A percentile compares a stretch with the other conserved stretches of the same genome.
These are phyloP conservation scores for Erysimum cheiri DNA, from an alignment of 441 rosid genomes.

Conservation along the genomic window DNA sequence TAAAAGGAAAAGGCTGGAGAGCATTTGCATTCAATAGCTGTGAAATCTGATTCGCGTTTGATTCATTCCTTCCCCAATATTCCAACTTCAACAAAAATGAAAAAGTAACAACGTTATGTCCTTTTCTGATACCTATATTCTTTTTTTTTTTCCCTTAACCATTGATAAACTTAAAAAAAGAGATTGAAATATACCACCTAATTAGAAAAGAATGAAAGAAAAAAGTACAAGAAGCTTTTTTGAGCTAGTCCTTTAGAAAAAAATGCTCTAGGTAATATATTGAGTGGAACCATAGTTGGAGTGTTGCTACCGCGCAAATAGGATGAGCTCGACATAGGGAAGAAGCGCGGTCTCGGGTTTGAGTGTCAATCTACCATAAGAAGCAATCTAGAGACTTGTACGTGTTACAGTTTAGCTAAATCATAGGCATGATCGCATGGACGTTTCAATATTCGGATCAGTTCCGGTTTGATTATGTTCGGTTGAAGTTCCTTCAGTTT, in stretches of 20 bases:
- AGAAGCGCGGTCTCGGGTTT: background rate
- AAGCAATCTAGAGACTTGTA: background rate
- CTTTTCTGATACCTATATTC: background rate
- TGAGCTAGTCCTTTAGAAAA: background rate
- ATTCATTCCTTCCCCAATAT: constrained; percentile 13
- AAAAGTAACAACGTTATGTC: background rate
- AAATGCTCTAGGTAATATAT: background rate
- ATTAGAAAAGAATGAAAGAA: background rate
- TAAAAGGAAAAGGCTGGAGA: constrained; percentile 15
- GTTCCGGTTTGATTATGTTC: no score
- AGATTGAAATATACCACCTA: background rate
- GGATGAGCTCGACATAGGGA: no score
- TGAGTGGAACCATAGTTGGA: background rate
- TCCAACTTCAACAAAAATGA: background rate
- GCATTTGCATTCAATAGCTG: constrained; percentile 18
- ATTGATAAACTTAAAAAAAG: background rate
- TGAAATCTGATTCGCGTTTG: constrained; percentile 17
- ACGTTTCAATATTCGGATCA: no score
- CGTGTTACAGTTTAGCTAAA: background rate
- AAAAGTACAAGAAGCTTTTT: background rate
- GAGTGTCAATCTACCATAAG: background rate
- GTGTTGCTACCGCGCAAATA: background rate
- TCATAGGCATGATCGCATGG: no score
- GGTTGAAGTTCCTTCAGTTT: no score
- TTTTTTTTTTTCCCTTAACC: background rate